A percentile compares a stretch with the other conserved stretches of the same genome.
Conservation (phyloP, 371 early-diverging fungal species). For the Rhizopus delemar region DNA sequence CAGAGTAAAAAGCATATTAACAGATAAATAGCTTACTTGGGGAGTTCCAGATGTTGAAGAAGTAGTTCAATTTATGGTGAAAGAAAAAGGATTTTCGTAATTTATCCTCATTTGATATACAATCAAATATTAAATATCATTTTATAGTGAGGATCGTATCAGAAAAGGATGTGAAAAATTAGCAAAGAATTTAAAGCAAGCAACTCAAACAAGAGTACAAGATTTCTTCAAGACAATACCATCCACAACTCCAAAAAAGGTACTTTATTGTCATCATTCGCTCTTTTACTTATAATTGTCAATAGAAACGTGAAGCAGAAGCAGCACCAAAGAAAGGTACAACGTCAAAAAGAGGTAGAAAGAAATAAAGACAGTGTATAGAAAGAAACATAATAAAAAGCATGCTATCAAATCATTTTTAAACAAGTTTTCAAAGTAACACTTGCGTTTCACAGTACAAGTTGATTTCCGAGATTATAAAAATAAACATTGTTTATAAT, state of each 20-base stretch:
- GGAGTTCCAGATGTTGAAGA: conserved; percentile 87
- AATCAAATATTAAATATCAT: background rate
- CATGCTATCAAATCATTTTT: too few species aligned
- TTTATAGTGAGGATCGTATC: conserved; percentile 86
- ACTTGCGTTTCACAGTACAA: too few species aligned
- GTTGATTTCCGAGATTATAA: too few species aligned
- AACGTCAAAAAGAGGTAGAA: conserved; percentile 20
- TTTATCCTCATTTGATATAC: background rate
- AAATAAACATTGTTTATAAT: too few species aligned
- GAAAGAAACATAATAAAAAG: too few species aligned
- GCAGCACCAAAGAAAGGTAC: conserved; percentile 11
- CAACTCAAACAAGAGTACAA: conserved; percentile 90
- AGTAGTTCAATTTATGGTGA: conserved; percentile 88
- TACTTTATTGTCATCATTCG: background rate
- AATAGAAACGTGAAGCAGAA: conserved; percentile 8
- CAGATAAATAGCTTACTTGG: conserved; percentile 78
- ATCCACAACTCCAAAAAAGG: conserved; percentile 17
- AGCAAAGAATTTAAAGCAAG: conserved; percentile 67
- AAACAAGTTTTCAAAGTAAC: background rate
- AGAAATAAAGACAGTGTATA: background rate
- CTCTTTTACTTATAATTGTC: too few species aligned
- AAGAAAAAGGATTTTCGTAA: conserved; percentile 94
- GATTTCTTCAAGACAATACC: conserved; percentile 75
- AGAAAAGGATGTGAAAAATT: conserved; percentile 84
- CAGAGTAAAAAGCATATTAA: background rate